Percentiles rank a stretch among this genome's conserved stretches.
These are phyloP conservation scores for Vanrija pseudolonga DNA, from an alignment of 1,284 basidiomycete genomes.

Conservation along the genomic window DNA sequence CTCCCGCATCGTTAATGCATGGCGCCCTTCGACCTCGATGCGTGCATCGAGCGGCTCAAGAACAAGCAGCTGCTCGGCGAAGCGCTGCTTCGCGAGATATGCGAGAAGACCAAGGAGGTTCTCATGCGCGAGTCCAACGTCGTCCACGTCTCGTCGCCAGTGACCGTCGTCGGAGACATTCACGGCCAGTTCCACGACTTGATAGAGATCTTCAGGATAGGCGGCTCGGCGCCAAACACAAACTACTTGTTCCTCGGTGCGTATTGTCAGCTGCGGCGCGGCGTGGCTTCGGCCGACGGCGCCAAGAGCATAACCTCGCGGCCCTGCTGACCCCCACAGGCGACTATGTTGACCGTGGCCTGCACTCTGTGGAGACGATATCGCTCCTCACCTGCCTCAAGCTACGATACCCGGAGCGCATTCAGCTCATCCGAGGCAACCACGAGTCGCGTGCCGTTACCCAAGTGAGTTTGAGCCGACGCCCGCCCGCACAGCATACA, in stretches of 20 bases:
- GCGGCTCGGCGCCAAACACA: constrained; percentile 91
- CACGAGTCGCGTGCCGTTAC: constrained; percentile 98
- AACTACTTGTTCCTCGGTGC: constrained; percentile 95
- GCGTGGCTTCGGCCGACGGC: not conserved
- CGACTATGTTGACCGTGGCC: constrained; percentile 95
- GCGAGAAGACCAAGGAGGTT: constrained; percentile 97
- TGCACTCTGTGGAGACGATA: constrained; percentile 98
- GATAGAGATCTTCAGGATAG: constrained; percentile 98
- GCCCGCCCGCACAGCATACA: not conserved
- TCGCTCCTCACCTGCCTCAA: constrained; percentile 96
- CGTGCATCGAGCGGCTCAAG: constrained; percentile 84
- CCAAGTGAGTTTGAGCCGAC: constrained; percentile 61
- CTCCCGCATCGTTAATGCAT: constrained; percentile 49
- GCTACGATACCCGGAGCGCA: constrained; percentile 91
- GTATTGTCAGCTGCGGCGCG: constrained; percentile 38
- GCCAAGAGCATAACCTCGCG: not conserved
- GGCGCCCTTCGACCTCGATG: constrained; percentile 92
- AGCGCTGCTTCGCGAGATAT: constrained; percentile 88
- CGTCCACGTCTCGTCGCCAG: constrained; percentile 94
- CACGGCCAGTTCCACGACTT: constrained; percentile 99
- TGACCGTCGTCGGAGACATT: constrained; percentile 98
- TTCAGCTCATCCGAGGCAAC: constrained; percentile 96
- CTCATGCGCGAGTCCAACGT: constrained; percentile 99
- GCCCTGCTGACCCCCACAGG: constrained; percentile 55
- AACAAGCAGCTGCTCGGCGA: constrained; percentile 90